Base-by-base conservation (phyloP, 768 basidiomycete species). In the Myochromella boudieri region DNA sequence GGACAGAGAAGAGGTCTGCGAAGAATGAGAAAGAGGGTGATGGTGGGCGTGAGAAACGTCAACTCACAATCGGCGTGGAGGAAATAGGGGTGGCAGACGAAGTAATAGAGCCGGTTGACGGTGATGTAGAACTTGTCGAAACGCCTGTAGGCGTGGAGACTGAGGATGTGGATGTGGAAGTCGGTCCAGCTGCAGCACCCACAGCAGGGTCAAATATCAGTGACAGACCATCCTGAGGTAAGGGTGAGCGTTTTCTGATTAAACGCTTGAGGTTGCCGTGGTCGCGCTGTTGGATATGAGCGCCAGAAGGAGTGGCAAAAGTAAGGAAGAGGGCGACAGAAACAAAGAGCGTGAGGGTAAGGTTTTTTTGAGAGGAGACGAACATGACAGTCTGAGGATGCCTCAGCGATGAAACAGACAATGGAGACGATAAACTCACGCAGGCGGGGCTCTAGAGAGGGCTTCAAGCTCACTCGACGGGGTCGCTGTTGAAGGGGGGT, bases 311-410 rank as follows among this genome's bases (percentile, higher is more conserved):
- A 46, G 78, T 69, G 36, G 74, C 68, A 51, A 73, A 64, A 47
- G 74, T 68, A 62, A 85, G 64, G 63, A 78, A 64, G 61, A 88
- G 59, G 53, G 79, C 71, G 59, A 82, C 54, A 63, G 66, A 78
- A 60, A 81, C 70, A 77, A 89, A 60, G 76, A 90, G 72, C 58
- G 84, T 79, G 70, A 85, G 68, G 55, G 72, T 68, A 60, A 79
- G 60, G 57, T 67, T 71, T 60, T 64, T 64, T 57, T 66, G 54
- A 47, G 65, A 75, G 56, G 71, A 66, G 54, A 69, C 56, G 59
- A 75, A 69, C 84, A 85, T 87, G 65, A 60, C 60, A n/a, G 60
- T 44, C 33, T 42, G 41, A 31, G 32, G 39, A 36, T 34, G 46
- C 26, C n/a, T 44, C 26, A 33, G 27, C 42, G 39, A 41, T 33